These are phyloP conservation scores for Galeopsis tetrahit DNA, from an alignment of 257 asterid species.

Conservation along the genomic window DNA sequence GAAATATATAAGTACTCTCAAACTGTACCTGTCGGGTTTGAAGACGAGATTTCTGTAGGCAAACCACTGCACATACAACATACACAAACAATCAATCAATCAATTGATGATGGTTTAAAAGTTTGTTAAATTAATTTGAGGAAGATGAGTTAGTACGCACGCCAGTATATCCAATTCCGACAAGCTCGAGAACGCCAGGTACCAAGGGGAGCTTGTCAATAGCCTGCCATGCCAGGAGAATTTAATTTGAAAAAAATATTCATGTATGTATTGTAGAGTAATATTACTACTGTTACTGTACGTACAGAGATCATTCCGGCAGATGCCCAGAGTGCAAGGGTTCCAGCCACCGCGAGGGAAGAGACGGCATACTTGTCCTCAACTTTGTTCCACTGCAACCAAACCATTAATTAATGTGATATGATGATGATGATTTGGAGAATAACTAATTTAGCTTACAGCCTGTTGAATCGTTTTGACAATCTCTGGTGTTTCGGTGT, in stretches of 20 bases:
- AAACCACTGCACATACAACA: constrained; percentile 71
- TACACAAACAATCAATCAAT: constrained; percentile 18
- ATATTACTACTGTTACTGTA: not conserved
- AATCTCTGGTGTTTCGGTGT: constrained; percentile 67
- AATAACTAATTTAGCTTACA: no score
- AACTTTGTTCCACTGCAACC: constrained; percentile 76
- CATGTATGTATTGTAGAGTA: no score
- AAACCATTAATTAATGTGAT: no score
- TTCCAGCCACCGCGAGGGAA: constrained; percentile 74
- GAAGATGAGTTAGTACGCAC: no score
- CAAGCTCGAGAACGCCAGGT: constrained; percentile 89
- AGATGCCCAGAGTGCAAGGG: constrained; percentile 61
- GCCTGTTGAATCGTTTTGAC: constrained; percentile 61
- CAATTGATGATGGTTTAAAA: no score
- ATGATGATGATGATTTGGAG: no score
- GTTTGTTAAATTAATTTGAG: no score
- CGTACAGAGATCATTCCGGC: constrained; percentile 72
- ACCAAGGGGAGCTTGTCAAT: constrained; percentile 86
- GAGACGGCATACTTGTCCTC: constrained; percentile 90
- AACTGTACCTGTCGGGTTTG: constrained; percentile 81
- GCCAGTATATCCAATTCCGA: constrained; percentile 87
- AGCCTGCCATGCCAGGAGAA: constrained; percentile 61
- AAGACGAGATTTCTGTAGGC: constrained; percentile 71
- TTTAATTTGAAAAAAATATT: not conserved
- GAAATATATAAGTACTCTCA: no score